phyloP scores from a whole-genome alignment of 2,329 filamentous ascomycete genomes.

The Fusarium sublunatum region DNA sequence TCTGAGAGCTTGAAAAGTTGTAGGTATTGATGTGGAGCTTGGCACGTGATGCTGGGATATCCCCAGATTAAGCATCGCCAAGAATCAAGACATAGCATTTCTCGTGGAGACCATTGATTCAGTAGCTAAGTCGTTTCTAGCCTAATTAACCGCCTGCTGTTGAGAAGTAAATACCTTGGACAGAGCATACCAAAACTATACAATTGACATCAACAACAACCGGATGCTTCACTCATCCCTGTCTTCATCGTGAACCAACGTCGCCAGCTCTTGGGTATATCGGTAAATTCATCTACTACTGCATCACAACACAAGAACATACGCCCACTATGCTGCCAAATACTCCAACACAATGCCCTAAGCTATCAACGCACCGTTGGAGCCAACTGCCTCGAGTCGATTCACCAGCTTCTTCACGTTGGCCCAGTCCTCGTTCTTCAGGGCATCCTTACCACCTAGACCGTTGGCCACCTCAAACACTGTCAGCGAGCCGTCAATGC shows the following conservation, averaged over 20 bases:
- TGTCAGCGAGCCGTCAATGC: slow-evolving; percentile 88
- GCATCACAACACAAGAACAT: slow-evolving; percentile 33
- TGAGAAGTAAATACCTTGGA: neutral
- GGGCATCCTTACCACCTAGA: slow-evolving; percentile 83
- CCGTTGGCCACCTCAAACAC: slow-evolving; percentile 91
- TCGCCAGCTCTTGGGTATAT: slow-evolving; percentile 42
- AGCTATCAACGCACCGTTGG: slow-evolving; percentile 60
- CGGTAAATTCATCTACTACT: slow-evolving; percentile 30
- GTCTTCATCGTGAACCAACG: neutral
- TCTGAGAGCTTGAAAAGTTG: slow-evolving; percentile 18
- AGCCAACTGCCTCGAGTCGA: slow-evolving; percentile 73
- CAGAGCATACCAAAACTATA: too few species aligned
- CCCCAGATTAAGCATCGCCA: neutral
- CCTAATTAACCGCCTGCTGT: neutral
- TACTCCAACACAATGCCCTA: slow-evolving; percentile 42
- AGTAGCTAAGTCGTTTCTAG: neutral
- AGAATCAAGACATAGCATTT: neutral
- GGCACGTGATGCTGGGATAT: neutral
- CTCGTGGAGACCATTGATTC: neutral
- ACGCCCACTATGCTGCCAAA: slow-evolving; percentile 31
- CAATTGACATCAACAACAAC: too few species aligned
- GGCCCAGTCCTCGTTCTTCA: slow-evolving; percentile 90
- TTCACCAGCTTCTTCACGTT: slow-evolving; percentile 90
- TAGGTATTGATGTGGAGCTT: slow-evolving; percentile 18
- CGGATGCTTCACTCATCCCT: neutral